phyloP scores from a whole-genome alignment of 371 early-diverging fungal genomes.

The Rhizopus delemar region DNA sequence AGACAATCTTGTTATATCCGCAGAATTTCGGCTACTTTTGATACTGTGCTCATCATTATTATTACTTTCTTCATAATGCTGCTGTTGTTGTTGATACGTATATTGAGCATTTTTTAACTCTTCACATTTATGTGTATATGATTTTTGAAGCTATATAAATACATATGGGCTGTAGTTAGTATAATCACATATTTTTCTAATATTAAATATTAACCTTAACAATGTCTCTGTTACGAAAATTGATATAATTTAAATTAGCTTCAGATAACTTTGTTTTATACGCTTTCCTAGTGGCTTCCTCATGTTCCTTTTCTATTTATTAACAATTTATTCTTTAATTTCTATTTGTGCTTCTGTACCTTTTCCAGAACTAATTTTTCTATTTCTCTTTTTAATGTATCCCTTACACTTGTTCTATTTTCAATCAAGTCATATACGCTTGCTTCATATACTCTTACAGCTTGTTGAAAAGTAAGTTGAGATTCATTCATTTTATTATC shows the following conservation, averaged over 20 bases:
- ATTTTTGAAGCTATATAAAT: conserved; percentile 41
- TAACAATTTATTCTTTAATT: neutral
- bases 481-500: conserved; percentile 14
- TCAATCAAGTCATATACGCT: conserved; percentile 28
- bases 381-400: conserved; percentile 22
- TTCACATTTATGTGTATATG: conserved; percentile 42
- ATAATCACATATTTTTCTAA: neutral
- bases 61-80: neutral
- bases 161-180: neutral
- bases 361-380: conserved; percentile 20
- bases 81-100: conserved; percentile 27
- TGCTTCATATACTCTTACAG: conserved; percentile 36
- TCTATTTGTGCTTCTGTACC: conserved; percentile 5
- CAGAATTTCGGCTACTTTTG: conserved; percentile 15
- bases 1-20: conserved; percentile 5
- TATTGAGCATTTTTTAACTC: conserved; percentile 33
- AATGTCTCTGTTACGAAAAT: conserved; percentile 44
- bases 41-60: conserved; percentile 1
- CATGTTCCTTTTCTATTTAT: conserved; percentile 25
- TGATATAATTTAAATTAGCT: conserved; percentile 36
- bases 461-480: conserved; percentile 25
- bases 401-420: conserved; percentile 25
- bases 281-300: conserved; percentile 37
- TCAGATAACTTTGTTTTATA: conserved; percentile 32
- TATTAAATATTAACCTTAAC: conserved; percentile 31